Percentiles rank a stretch among this genome's conserved stretches.
phyloP scores from a whole-genome alignment of 805 yeast species.

The Ogataea nakhonphanomensis region DNA sequence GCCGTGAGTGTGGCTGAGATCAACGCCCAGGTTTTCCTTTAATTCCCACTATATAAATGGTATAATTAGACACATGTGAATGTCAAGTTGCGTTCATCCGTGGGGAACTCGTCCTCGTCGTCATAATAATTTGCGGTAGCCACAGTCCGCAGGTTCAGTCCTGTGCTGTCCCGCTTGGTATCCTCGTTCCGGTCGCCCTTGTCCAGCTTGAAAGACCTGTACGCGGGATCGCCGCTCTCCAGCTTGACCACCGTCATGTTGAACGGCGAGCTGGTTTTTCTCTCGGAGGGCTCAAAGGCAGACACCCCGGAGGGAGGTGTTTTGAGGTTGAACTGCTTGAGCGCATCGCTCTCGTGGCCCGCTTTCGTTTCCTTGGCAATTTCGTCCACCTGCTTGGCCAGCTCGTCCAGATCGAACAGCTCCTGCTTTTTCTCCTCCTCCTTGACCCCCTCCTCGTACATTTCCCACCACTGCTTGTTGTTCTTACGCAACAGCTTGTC shows the following conservation, averaged over 20 bases:
- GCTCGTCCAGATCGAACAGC: slow-evolving; percentile 44
- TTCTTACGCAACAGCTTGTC: slow-evolving; percentile 41
- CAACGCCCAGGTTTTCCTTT: slow-evolving; percentile 83
- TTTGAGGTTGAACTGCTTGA: slow-evolving; percentile 22
- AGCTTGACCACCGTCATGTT: slow-evolving; percentile 20
- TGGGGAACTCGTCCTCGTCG: slow-evolving; percentile 35
- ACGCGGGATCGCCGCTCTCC: slow-evolving; percentile 5
- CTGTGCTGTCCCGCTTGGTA: not conserved
- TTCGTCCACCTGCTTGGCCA: slow-evolving; percentile 41
- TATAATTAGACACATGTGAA: slow-evolving; percentile 27
- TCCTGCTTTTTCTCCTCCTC: slow-evolving; percentile 27
- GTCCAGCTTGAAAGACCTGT: slow-evolving; percentile 13
- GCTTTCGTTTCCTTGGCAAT: slow-evolving; percentile 37
- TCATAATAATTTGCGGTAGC: slow-evolving; percentile 20
- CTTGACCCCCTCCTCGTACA: slow-evolving; percentile 39
- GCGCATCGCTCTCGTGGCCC: not conserved
- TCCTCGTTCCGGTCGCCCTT: not conserved
- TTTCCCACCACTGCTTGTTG: slow-evolving; percentile 57
- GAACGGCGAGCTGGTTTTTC: slow-evolving; percentile 11
- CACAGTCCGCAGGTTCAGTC: slow-evolving; percentile 2
- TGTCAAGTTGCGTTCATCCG: slow-evolving; percentile 29
- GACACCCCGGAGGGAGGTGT: slow-evolving; percentile 4
- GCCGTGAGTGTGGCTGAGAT: slow-evolving; percentile 92
- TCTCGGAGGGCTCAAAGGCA: slow-evolving; percentile 1
- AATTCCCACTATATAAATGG: slow-evolving; percentile 29